A percentile compares a stretch with the other conserved stretches of the same genome.
These are phyloP conservation scores for Malania oleifera DNA, from an alignment of 164 flowering plant genomes.

Conservation along the genomic window DNA sequence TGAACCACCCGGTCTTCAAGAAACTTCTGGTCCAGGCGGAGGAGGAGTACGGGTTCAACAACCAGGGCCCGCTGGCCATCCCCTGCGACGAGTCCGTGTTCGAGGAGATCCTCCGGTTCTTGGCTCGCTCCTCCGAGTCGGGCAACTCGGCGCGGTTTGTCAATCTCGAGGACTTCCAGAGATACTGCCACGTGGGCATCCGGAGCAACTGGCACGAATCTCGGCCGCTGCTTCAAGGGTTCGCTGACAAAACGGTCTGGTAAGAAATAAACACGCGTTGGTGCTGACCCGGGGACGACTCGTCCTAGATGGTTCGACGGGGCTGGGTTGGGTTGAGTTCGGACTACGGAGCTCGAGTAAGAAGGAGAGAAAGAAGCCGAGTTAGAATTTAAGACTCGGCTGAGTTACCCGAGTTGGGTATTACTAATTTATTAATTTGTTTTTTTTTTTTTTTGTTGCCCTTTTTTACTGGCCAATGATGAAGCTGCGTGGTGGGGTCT, in stretches of 20 bases:
- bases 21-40: constrained; percentile 65
- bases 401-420: constrained; percentile 10
- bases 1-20: constrained; percentile 77
- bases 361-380: too few relatives aligned
- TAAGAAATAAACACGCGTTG: constrained; percentile 6
- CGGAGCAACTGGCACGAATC: constrained; percentile 52
- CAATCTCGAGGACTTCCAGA: constrained; percentile 46
- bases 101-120: constrained; percentile 56
- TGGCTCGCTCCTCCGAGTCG: constrained; percentile 45
- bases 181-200: constrained; percentile 41
- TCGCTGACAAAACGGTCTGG: constrained; percentile 23
- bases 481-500: constrained; percentile 1
- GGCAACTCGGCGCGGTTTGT: constrained; percentile 31
- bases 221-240: constrained; percentile 51
- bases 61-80: constrained; percentile 62
- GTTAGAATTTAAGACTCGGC: constrained; percentile 5
- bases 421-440: constrained; percentile 1
- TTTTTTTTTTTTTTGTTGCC: too few relatives aligned
- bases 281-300: constrained; percentile 19
- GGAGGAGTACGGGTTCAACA: constrained; percentile 74
- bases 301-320: constrained; percentile 18
- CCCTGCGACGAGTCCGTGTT: constrained; percentile 83
- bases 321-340: too few relatives aligned
- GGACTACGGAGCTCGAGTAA: too few relatives aligned
- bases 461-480: not conserved